Evolutionary conservation across 2,329 filamentous ascomycete species (phyloP), one percentile per base, ranked within the genome.

Genomic region (Cephalotrichum gorgonifer): DNA sequence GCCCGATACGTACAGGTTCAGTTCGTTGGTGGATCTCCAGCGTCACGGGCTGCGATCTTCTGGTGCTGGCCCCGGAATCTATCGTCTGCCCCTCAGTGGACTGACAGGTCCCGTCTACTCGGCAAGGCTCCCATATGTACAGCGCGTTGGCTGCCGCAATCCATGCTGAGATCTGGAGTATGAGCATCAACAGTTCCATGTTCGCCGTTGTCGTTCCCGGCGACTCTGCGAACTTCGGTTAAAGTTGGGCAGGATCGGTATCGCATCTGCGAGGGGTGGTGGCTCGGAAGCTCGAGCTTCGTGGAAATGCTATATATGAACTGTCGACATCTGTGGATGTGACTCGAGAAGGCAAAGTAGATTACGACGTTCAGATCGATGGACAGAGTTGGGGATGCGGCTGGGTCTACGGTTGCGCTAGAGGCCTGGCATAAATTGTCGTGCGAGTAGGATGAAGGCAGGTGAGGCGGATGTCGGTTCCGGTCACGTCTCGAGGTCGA

Each of bases 51-150:
- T 17, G 43, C 23, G 17, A 39, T 27, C 17, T 50, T 43, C n/a
- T 48, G 23, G 14, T 43, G 17, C 11, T 27, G 14, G 14, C 27
- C 14, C 46, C 43, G 9, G 26, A 28, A n/a, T 35, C 26, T n/a
- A 31, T 25, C 17, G 20, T 49, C 41, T 44, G 44, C 28, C 15
- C 48, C 15, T 53, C 45, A n/a, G 42, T 20, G 12, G 14, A 38
- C 8, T 22, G 3, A 42, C 53, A 54, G 15, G 51, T 47, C 14
- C 44, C 53, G 43, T 53, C 50, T 5, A 51, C 47, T 12, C 47
- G 43, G 20, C 51, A 53, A 23, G 53, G 45, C 44, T 54, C 47
- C 51, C 51, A 54, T 26, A 54, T 53, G 43, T 47, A 52, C 31
- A 54, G 48, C 20, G 53, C 53, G 17, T 50, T 50, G 14, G 42